Conservation (phyloP, 2,329 filamentous ascomycete genomes). For the Pestalotiopsis sp. region DNA sequence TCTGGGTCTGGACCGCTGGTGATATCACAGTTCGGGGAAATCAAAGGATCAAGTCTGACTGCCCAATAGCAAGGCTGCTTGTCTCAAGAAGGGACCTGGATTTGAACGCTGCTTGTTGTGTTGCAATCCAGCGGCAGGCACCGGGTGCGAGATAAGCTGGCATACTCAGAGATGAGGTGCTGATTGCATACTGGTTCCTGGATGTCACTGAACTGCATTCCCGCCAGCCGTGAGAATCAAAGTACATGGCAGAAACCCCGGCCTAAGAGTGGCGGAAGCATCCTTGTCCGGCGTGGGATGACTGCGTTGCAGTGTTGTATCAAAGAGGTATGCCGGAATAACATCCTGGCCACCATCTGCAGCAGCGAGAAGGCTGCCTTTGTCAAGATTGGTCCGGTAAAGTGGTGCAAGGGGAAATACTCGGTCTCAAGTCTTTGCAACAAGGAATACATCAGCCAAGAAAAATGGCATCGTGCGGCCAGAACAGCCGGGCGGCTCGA, state of each 20-base stretch:
- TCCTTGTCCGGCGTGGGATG: conserved; percentile 7
- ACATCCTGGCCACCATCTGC: background rate
- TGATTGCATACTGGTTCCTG: conserved; percentile 2
- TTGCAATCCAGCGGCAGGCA: background rate
- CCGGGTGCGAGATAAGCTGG: background rate
- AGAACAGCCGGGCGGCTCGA: background rate
- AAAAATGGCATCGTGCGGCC: background rate
- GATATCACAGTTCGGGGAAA: background rate
- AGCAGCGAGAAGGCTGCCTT: background rate
- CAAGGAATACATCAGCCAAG: background rate
- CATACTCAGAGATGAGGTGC: background rate
- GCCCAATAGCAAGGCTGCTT: background rate
- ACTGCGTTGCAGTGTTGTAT: conserved; percentile 5
- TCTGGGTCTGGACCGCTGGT: background rate
- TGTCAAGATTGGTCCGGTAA: background rate
- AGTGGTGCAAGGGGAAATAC: background rate
- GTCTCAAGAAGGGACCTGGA: background rate
- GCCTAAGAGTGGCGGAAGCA: background rate
- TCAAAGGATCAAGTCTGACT: background rate
- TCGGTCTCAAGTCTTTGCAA: background rate
- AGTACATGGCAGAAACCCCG: background rate
- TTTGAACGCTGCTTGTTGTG: background rate
- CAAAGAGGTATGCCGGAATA: conserved; percentile 9
- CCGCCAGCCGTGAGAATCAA: background rate
- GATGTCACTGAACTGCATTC: conserved; percentile 9